A percentile compares a stretch with the other conserved stretches of the same genome.
These are phyloP conservation scores for Candida piceae DNA, from an alignment of 805 yeast genomes.

Conservation along the genomic window DNA sequence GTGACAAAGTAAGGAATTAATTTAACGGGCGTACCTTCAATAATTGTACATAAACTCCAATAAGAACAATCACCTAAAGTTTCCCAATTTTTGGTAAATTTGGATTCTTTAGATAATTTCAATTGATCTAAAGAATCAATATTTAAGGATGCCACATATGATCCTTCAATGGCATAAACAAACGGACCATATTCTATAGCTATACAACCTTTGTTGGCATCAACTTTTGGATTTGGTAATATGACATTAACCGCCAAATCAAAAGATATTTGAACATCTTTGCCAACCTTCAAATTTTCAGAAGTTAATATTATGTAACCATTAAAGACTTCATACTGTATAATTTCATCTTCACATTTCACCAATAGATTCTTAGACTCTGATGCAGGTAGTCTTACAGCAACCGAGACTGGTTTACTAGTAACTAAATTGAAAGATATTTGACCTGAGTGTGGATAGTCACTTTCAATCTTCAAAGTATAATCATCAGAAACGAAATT, in stretches of 20 bases:
- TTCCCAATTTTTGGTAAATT: slow-evolving; percentile 2
- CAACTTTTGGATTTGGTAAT: slow-evolving; percentile 13
- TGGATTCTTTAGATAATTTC: slow-evolving; percentile 4
- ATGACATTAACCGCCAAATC: slow-evolving; percentile 10
- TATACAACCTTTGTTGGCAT: slow-evolving; percentile 15
- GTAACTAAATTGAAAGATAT: slow-evolving; percentile 3
- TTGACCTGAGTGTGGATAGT: slow-evolving; percentile 13
- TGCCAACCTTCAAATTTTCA: too few species aligned
- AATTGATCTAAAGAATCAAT: slow-evolving; percentile 6
- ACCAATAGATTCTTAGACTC: too few species aligned
- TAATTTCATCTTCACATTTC: too few species aligned
- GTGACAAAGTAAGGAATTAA: slow-evolving; percentile 19
- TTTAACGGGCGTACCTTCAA: slow-evolving; percentile 1
- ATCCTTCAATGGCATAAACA: slow-evolving; percentile 17
- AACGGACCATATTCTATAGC: slow-evolving; percentile 20
- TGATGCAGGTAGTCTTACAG: slow-evolving; percentile 14
- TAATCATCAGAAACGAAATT: slow-evolving; percentile 2
- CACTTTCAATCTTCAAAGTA: slow-evolving; percentile 5
- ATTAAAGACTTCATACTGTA: too few species aligned
- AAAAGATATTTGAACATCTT: slow-evolving; percentile 4
- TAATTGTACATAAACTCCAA: slow-evolving; percentile 5
- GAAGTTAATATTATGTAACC: too few species aligned
- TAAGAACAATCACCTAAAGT: slow-evolving; percentile 5
- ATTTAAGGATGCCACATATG: slow-evolving; percentile 8
- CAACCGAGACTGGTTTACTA: slow-evolving; percentile 4